These are phyloP conservation scores for Penicillium alfredii DNA, from an alignment of 495 filamentous ascomycete genomes.

Conservation along the genomic window DNA sequence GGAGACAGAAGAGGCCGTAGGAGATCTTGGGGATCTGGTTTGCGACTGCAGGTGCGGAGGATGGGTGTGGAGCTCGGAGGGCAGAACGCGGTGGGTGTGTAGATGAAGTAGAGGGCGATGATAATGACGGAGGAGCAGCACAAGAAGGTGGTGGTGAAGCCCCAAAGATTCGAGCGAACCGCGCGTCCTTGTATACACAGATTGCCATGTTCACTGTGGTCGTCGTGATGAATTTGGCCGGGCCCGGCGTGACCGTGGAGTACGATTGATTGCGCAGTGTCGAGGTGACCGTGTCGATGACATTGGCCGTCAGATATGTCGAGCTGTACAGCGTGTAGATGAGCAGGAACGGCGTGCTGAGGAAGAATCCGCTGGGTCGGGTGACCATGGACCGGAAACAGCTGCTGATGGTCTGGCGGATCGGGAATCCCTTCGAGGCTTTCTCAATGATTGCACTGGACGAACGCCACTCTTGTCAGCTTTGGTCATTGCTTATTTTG, in stretches of 20 bases:
- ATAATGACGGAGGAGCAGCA: too few species aligned
- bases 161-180: slow-evolving; percentile 80
- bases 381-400: slow-evolving; percentile 59
- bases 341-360: slow-evolving; percentile 76
- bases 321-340: slow-evolving; percentile 85
- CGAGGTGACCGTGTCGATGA: slow-evolving; percentile 73
- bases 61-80: slow-evolving; percentile 44
- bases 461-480: slow-evolving; percentile 1
- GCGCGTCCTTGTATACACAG: slow-evolving; percentile 88
- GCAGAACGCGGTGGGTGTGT: slow-evolving; percentile 44
- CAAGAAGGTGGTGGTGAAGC: slow-evolving; percentile 20
- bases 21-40: slow-evolving; percentile 44
- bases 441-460: slow-evolving; percentile 89
- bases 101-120: slow-evolving; percentile 5
- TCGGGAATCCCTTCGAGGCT: slow-evolving; percentile 73
- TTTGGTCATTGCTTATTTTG: too few species aligned
- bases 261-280: slow-evolving; percentile 53
- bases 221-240: slow-evolving; percentile 78
- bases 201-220: slow-evolving; percentile 79
- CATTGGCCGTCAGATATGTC: slow-evolving; percentile 88
- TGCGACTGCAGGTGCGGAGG: slow-evolving; percentile 13
- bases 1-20: slow-evolving; percentile 72
- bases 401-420: slow-evolving; percentile 57
- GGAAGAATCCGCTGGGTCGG: slow-evolving; percentile 64
- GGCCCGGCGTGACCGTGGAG: slow-evolving; percentile 61